These are phyloP conservation scores for Geosiphon pyriformis DNA, from an alignment of 192 early-diverging fungal genomes.

Conservation along the genomic window DNA sequence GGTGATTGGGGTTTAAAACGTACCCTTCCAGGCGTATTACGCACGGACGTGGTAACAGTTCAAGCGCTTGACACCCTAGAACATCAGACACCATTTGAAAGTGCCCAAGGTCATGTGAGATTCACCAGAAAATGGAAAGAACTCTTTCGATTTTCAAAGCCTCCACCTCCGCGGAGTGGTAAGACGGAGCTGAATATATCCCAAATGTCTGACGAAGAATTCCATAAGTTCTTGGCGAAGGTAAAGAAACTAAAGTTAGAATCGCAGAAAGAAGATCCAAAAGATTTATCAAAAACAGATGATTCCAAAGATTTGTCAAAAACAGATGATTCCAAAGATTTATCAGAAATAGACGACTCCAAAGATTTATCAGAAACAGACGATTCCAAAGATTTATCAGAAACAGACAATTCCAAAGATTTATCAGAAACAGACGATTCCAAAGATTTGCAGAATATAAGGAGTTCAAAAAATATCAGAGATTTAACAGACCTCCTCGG, in stretches of 20 bases:
- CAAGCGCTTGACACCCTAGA: conserved; percentile 62
- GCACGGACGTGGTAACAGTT: conserved; percentile 51
- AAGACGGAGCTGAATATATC: conserved; percentile 45
- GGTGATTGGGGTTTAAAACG: conserved; percentile 80
- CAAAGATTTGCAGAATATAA: too few species aligned
- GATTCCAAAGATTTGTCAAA: conserved; percentile 16
- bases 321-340: too few species aligned
- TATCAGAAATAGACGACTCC: too few species aligned
- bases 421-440: too few species aligned
- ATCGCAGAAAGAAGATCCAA: conserved; percentile 24
- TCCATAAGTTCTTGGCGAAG: conserved; percentile 53
- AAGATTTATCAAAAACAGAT: conserved; percentile 23
- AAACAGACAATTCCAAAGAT: conserved; percentile 16
- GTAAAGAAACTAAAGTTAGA: conserved; percentile 42
- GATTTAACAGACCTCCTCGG: conserved; percentile 34
- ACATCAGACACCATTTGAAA: conserved; percentile 62
- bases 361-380: too few species aligned
- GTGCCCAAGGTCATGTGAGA: conserved; percentile 53
- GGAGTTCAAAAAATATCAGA: too few species aligned
- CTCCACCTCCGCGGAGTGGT: conserved; percentile 42
- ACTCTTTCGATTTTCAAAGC: conserved; percentile 59
- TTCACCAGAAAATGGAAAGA: conserved; percentile 66
- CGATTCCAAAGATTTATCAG: conserved; percentile 30
- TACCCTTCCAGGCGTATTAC: conserved; percentile 57
- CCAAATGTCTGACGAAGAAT: conserved; percentile 53